These are phyloP conservation scores for Alternaria brassicae DNA, from an alignment of 2,329 filamentous ascomycete species.

Conservation along the genomic window DNA sequence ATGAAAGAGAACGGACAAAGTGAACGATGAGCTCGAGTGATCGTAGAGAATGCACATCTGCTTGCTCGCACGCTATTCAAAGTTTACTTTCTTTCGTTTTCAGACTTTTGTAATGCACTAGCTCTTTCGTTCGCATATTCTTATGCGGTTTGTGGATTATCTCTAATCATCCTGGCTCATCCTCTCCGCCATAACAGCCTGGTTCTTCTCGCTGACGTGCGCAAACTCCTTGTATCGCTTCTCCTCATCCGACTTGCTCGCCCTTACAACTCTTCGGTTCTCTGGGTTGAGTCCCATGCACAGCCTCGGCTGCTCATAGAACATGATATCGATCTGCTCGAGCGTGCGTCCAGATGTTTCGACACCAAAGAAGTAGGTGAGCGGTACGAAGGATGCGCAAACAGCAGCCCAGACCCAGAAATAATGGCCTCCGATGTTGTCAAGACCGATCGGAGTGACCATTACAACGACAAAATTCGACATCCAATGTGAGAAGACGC, in stretches of 20 bases:
- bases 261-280: slow-evolving; percentile 27
- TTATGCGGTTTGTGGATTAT: too few relatives aligned
- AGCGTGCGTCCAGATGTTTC: slow-evolving; percentile 37
- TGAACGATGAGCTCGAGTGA: not conserved
- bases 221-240: slow-evolving; percentile 29
- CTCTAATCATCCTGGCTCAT: slow-evolving; percentile 9
- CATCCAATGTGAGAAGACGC: slow-evolving; percentile 59
- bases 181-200: slow-evolving; percentile 8
- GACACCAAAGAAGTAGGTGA: slow-evolving; percentile 51
- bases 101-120: not conserved
- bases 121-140: not conserved
- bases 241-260: slow-evolving; percentile 32
- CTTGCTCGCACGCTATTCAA: too few relatives aligned
- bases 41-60: not conserved
- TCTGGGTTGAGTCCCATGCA: slow-evolving; percentile 45
- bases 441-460: slow-evolving; percentile 55
- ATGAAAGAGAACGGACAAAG: not conserved
- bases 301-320: slow-evolving; percentile 40
- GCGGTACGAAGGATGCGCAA: slow-evolving; percentile 59
- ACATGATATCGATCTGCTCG: slow-evolving; percentile 41
- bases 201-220: slow-evolving; percentile 18
- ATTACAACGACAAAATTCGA: slow-evolving; percentile 60
- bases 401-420: slow-evolving; percentile 61
- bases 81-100: not conserved
- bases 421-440: slow-evolving; percentile 49